Evolutionary conservation across 352 stramenopile species (phyloP), one percentile per base, ranked within the genome.

Genomic region (Pythium periplocum): DNA sequence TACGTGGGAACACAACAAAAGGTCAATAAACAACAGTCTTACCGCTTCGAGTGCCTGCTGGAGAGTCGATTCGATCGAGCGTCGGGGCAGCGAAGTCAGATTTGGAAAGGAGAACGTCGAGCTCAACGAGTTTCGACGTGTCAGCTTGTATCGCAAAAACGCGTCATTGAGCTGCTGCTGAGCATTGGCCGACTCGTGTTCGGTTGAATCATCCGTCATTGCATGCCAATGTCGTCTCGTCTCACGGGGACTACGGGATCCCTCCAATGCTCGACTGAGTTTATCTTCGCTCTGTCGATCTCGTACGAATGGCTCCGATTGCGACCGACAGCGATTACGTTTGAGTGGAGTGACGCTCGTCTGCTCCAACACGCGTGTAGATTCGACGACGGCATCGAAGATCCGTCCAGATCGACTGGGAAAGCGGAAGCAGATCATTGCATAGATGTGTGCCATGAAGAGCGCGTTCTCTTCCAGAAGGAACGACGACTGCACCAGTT

Each of bases 401-500:
- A 93, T 43, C 35, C 2, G 59, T 64, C 2, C 73, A 43, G 42
- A 73, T 69, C 12, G 78, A 38, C 41, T 53, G 1, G 66, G 78
- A 48, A 90, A 93, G 34, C 83, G 80, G 45, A 90, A 87, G 56
- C 74, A 88, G 35, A 89, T 67, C 3, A 65, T 65, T 4, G 72
- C 77, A 61, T 75, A 90, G 6, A 90, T 65, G 55, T 93, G 83
- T 10, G 74, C 73, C 6, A 81, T 73, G 47, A 93, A 89, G 36
- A 86, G 72, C 8, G 77, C 73, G 44, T 90, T 71, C 48, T 93
- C 83, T 51, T 91, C 78, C 4, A 81, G 61, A 38, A 91, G 65
- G 45, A 86, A 79, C 41, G 75, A 71, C 36, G 73, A 69, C 42
- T 87, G 84, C 30, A 55, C 62, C 36, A 92, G 77, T 59, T 94